Evolutionary conservation across 345 rosid species (phyloP).

Genomic region (Dipteronia sinensis): DNA sequence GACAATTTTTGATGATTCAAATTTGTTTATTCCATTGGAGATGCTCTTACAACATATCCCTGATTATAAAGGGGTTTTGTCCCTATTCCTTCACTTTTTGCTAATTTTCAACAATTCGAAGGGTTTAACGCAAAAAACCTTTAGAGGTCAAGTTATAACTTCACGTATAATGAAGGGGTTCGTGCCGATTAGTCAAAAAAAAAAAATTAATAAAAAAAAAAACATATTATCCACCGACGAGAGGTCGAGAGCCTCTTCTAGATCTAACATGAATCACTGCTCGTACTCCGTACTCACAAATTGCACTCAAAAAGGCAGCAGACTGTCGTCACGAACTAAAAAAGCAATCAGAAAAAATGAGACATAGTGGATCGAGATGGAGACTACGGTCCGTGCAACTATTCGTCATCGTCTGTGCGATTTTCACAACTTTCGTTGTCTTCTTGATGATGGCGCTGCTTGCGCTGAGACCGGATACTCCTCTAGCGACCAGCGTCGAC

Average conservation of each 20-base stretch:
- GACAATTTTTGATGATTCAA: too few species aligned
- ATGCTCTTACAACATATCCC: too few species aligned
- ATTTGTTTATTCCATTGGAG: too few species aligned
- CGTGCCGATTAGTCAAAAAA: too few species aligned
- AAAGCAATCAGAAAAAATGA: background rate
- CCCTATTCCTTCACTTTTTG: too few species aligned
- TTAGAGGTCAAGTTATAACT: too few species aligned
- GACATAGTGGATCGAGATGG: slow-evolving; percentile 42
- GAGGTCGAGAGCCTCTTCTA: background rate
- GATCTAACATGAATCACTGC: background rate
- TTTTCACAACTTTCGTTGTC: slow-evolving; percentile 46
- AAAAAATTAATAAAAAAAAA: too few species aligned
- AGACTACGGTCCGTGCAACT: slow-evolving; percentile 44
- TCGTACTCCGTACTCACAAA: too few species aligned
- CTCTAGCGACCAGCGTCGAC: slow-evolving; percentile 29
- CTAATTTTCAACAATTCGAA: too few species aligned
- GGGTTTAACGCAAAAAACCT: too few species aligned
- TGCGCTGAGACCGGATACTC: slow-evolving; percentile 57
- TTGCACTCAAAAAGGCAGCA: background rate
- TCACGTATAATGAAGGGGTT: too few species aligned
- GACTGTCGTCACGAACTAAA: background rate
- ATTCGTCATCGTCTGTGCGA: slow-evolving; percentile 36
- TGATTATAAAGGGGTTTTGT: too few species aligned
- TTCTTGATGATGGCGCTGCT: slow-evolving; percentile 41
- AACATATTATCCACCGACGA: background rate